Evolutionary conservation across 140 eudicot species (phyloP).

Genomic region (Bidens hawaiensis): DNA sequence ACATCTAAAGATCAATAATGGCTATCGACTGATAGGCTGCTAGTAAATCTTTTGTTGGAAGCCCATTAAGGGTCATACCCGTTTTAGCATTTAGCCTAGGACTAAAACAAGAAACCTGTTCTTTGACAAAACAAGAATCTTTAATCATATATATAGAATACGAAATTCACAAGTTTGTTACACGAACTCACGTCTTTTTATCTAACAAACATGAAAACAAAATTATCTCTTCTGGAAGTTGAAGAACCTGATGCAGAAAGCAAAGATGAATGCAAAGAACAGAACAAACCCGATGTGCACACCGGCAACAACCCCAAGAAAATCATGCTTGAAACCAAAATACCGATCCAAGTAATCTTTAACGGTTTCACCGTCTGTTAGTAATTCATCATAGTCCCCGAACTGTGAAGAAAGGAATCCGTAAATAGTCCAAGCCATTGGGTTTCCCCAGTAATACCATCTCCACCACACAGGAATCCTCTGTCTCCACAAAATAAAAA

Average conservation of each 20-base stretch:
- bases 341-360: slow-evolving; percentile 31
- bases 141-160: no score
- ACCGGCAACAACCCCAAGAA: slow-evolving; percentile 37
- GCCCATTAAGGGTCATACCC: no score
- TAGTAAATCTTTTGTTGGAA: no score
- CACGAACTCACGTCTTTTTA: background rate
- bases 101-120: no score
- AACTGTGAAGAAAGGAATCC: slow-evolving; percentile 52
- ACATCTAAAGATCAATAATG: no score
- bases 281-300: slow-evolving; percentile 30
- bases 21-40: no score
- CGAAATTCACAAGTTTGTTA: background rate
- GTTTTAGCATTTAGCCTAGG: no score
- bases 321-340: slow-evolving; percentile 39
- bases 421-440: slow-evolving; percentile 48
- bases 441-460: slow-evolving; percentile 64
- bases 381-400: slow-evolving; percentile 33
- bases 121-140: no score
- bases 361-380: slow-evolving; percentile 26
- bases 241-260: slow-evolving; percentile 34
- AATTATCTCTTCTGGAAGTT: slow-evolving; percentile 47
- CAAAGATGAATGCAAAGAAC: slow-evolving; percentile 40
- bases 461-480: slow-evolving; percentile 76
- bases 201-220: slow-evolving; percentile 1
- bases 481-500: slow-evolving; percentile 18